Evolutionary conservation across 108 stramenopile genomes (phyloP).

Genomic region (Craspedostauros australis): DNA sequence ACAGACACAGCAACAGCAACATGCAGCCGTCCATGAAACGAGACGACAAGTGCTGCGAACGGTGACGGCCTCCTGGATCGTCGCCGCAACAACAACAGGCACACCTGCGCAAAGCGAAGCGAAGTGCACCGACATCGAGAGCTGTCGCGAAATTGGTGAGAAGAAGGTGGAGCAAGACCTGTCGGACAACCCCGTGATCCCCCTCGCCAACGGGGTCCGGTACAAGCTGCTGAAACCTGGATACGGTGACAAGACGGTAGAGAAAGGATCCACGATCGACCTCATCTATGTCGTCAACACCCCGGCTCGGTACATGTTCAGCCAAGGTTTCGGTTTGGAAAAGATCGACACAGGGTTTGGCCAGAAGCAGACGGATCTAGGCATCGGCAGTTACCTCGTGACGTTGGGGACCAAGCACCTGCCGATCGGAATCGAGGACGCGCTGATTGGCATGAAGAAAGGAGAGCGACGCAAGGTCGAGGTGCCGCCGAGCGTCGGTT

Average conservation of each 20-base stretch:
- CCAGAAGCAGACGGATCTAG: constrained; percentile 17
- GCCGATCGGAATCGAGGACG: constrained; percentile 45
- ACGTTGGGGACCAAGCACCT: constrained; percentile 28
- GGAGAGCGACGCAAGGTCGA: constrained; percentile 46
- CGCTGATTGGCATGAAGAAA: constrained; percentile 44
- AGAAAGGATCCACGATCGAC: constrained; percentile 23
- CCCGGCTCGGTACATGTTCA: constrained; percentile 39
- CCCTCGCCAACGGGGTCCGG: constrained; percentile 25
- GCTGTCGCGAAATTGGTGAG: constrained; percentile 54
- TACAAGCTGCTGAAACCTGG: constrained; percentile 34
- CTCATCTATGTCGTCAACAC: constrained; percentile 24
- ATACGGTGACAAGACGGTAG: constrained; percentile 13
- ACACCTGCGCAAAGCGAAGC: too few relatives aligned
- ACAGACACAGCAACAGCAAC: too few relatives aligned
- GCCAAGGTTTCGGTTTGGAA: constrained; percentile 41
- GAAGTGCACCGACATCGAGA: constrained; percentile 56
- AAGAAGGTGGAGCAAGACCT: constrained; percentile 31
- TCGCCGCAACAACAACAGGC: too few relatives aligned
- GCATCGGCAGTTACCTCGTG: constrained; percentile 22
- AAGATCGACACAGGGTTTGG: constrained; percentile 36
- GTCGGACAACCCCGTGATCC: constrained; percentile 33
- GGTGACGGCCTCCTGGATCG: too few relatives aligned
- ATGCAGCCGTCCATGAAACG: too few relatives aligned
- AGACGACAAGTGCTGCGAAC: too few relatives aligned
- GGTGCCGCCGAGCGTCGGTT: constrained; percentile 39